These are phyloP conservation scores for Corrigiola litoralis DNA, from an alignment of 179 eudicot genomes.

Conservation along the genomic window DNA sequence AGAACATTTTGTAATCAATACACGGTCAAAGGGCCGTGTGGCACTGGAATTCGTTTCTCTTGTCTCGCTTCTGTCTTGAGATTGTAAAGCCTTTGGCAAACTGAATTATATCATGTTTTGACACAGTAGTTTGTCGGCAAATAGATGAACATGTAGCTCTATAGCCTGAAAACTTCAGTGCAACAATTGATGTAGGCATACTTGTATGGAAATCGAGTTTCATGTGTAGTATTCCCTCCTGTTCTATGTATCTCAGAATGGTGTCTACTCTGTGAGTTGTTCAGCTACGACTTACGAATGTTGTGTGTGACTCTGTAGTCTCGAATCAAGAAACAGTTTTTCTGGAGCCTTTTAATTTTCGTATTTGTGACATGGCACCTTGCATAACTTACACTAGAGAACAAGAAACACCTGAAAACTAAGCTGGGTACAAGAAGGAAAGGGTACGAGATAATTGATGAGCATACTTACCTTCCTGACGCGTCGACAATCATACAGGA, in stretches of 20 bases:
- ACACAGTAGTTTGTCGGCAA: background rate
- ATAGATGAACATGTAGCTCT: background rate
- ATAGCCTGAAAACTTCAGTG: background rate
- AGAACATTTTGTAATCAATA: conserved; percentile 92
- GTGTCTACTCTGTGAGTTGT: too few species aligned
- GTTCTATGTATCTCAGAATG: background rate
- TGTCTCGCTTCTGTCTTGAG: conserved; percentile 67
- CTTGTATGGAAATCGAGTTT: background rate
- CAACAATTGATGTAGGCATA: background rate
- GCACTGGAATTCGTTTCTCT: conserved; percentile 81
- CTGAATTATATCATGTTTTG: background rate
- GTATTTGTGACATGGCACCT: too few species aligned
- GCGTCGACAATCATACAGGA: too few species aligned
- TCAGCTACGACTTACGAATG: too few species aligned
- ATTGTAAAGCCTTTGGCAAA: conserved; percentile 8
- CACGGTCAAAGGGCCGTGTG: conserved; percentile 72
- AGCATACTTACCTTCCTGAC: too few species aligned
- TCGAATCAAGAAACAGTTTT: too few species aligned
- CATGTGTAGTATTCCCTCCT: background rate
- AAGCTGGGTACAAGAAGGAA: too few species aligned
- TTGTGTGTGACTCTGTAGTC: too few species aligned
- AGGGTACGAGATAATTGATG: too few species aligned
- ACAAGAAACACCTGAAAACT: too few species aligned
- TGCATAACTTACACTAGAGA: too few species aligned
- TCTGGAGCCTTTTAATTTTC: too few species aligned